Evolutionary conservation across 2,329 filamentous ascomycete genomes (phyloP), one percentile per base, ranked within the genome.

Genomic region (Peltaster fructicola): DNA sequence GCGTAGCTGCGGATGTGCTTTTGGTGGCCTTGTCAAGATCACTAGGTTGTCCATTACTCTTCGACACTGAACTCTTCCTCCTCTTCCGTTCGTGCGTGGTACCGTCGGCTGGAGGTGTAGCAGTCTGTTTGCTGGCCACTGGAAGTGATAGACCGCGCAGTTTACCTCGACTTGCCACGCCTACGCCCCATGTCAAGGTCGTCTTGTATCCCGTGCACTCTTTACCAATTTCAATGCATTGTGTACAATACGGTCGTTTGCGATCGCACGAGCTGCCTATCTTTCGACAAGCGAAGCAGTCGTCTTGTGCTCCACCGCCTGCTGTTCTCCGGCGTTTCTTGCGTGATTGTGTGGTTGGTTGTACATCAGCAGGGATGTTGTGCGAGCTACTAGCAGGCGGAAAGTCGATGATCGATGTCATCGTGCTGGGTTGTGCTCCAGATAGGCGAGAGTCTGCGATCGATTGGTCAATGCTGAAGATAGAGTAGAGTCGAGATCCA

Each of bases 191-290:
- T 22, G 85, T 95, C 53, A 95, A 63, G 40, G 85, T 84, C 9
- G 85, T 95, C 57, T 90, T 90, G 62, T 95, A 95, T 31, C 85
- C 85, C 14, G 80, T 82, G 57, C 85, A 95, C 47, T 91, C 82
- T 49, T 81, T 82, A 36, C 82, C 84, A 36, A 81, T 65, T 40
- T 92, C 80, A 34, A 95, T 67, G 52, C 85, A 98, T 54, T 82
- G 84, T 21, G 82, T 82, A 57, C 88, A 95, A 55, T 93, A 95
- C 6, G 85, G 85, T 42, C 85, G 68, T 47, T 81, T 72, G 40
- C 85, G 73, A 54, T 95, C 85, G 58, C 85, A 98, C 52, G 80
- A 78, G 35, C 75, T 63, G 41, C 72, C 73, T 46, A 77, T 70
- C 56, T 82, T 88, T 38, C 73, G 68, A 58, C 85, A 98, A 20